phyloP scores from a whole-genome alignment of 2,329 filamentous ascomycete species.

The Penicillium sp. region DNA sequence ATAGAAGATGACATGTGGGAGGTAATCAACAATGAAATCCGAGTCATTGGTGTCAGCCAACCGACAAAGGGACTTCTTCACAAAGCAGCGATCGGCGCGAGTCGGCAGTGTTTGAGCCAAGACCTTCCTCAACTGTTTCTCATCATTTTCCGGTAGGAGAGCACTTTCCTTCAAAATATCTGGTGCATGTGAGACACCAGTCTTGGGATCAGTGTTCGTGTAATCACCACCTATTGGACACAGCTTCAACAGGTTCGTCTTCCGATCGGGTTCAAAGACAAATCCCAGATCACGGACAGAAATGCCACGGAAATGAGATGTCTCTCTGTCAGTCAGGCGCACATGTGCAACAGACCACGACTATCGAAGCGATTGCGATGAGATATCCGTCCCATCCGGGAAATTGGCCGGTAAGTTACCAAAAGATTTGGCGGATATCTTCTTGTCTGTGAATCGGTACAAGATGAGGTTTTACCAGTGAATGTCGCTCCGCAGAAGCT shows the following conservation, averaged over 20 bases:
- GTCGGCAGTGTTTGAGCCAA: slow-evolving; percentile 53
- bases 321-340: slow-evolving; percentile 55
- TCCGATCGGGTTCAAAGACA: slow-evolving; percentile 63
- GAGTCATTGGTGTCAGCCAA: slow-evolving; percentile 61
- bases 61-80: slow-evolving; percentile 61
- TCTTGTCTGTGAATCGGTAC: slow-evolving; percentile 34
- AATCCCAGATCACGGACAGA: slow-evolving; percentile 63
- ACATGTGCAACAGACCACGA: slow-evolving; percentile 61
- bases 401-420: slow-evolving; percentile 51
- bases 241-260: slow-evolving; percentile 59
- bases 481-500: slow-evolving; percentile 36
- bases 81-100: slow-evolving; percentile 55
- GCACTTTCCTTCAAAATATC: slow-evolving; percentile 34
- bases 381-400: slow-evolving; percentile 59
- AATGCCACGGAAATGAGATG: slow-evolving; percentile 54
- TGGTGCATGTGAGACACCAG: slow-evolving; percentile 45
- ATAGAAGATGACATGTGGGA: slow-evolving; percentile 52
- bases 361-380: slow-evolving; percentile 56
- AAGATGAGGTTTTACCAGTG: slow-evolving; percentile 42
- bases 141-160: slow-evolving; percentile 55
- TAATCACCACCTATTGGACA: slow-evolving; percentile 60
- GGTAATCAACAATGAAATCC: slow-evolving; percentile 60
- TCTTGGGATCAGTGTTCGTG: slow-evolving; percentile 48
- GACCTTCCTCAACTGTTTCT: slow-evolving; percentile 51
- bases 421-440: slow-evolving; percentile 46